Evolutionary conservation across 2,329 filamentous ascomycete genomes (phyloP).

Genomic region (Penicillium occitanis): DNA sequence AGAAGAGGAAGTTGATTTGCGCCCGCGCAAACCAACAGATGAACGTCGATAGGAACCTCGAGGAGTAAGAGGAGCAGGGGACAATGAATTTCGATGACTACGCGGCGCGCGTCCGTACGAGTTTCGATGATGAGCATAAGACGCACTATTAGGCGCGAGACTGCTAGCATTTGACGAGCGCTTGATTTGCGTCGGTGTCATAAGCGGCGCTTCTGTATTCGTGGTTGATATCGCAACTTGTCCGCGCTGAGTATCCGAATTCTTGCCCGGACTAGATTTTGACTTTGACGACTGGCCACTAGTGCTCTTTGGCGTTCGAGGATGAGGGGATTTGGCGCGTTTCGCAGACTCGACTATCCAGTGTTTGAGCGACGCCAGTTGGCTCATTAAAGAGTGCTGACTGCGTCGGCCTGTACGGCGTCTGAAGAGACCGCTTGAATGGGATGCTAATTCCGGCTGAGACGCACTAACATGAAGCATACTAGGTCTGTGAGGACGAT

Average conservation of each 20-base stretch:
- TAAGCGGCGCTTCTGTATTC: constrained; percentile 27
- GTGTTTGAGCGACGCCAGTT: constrained; percentile 67
- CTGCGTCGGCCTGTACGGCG: constrained; percentile 57
- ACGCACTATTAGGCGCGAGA: constrained; percentile 43
- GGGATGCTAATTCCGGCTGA: constrained; percentile 61
- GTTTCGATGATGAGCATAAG: constrained; percentile 44
- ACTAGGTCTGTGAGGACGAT: constrained; percentile 73
- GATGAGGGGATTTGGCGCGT: constrained; percentile 58
- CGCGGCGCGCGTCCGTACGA: constrained; percentile 42
- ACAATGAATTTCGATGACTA: constrained; percentile 69
- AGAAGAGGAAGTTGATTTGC: constrained; percentile 94
- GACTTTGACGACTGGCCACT: constrained; percentile 37
- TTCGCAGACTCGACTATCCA: constrained; percentile 70
- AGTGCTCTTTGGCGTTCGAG: constrained; percentile 33
- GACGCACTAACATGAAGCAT: constrained; percentile 80
- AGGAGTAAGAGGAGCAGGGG: constrained; percentile 83
- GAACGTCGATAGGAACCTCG: constrained; percentile 81
- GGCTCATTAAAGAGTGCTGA: constrained; percentile 64
- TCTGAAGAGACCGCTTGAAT: constrained; percentile 55
- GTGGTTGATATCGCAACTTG: constrained; percentile 28
- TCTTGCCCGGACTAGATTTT: constrained; percentile 41
- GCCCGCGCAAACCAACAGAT: constrained; percentile 78
- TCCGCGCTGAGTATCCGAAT: constrained; percentile 36
- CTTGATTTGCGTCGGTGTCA: constrained; percentile 42
- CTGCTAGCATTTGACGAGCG: constrained; percentile 44